Evolutionary conservation across 371 early-diverging fungal species (phyloP).

Genomic region (Mucor racemosus): DNA sequence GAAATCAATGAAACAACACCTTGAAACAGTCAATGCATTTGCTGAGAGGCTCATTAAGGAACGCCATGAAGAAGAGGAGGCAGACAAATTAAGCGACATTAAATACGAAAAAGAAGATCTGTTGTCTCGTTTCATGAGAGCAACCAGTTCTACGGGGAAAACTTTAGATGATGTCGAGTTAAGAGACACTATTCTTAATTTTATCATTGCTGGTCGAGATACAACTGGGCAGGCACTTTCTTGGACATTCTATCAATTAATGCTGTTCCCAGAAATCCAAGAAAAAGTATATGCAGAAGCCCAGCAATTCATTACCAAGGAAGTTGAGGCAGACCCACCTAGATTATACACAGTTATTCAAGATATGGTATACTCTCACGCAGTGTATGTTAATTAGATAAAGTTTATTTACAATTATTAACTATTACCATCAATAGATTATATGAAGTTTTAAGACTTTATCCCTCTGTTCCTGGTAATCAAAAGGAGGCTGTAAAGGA

Average conservation of each 20-base stretch:
- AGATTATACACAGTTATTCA: slow-evolving; percentile 50
- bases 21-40: slow-evolving; percentile 51
- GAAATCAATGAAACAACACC: slow-evolving; percentile 40
- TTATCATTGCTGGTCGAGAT: slow-evolving; percentile 71
- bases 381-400: slow-evolving; percentile 43
- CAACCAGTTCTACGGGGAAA: slow-evolving; percentile 57
- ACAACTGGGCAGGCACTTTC: slow-evolving; percentile 75
- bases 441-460: slow-evolving; percentile 70
- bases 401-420: too few species aligned
- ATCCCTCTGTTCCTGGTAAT: slow-evolving; percentile 75
- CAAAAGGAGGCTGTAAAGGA: slow-evolving; percentile 68
- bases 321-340: slow-evolving; percentile 36
- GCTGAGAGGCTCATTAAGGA: slow-evolving; percentile 47
- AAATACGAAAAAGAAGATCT: slow-evolving; percentile 50
- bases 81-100: slow-evolving; percentile 15
- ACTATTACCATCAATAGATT: slow-evolving; percentile 24
- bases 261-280: slow-evolving; percentile 54
- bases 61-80: slow-evolving; percentile 31
- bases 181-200: slow-evolving; percentile 71
- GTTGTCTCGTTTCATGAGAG: slow-evolving; percentile 62
- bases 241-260: slow-evolving; percentile 69
- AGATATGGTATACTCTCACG: slow-evolving; percentile 60
- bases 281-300: slow-evolving; percentile 63
- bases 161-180: slow-evolving; percentile 55
- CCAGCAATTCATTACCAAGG: slow-evolving; percentile 39